phyloP scores from a whole-genome alignment of 176 grass and related monocot genomes.

The Elaeis guineensis region DNA sequence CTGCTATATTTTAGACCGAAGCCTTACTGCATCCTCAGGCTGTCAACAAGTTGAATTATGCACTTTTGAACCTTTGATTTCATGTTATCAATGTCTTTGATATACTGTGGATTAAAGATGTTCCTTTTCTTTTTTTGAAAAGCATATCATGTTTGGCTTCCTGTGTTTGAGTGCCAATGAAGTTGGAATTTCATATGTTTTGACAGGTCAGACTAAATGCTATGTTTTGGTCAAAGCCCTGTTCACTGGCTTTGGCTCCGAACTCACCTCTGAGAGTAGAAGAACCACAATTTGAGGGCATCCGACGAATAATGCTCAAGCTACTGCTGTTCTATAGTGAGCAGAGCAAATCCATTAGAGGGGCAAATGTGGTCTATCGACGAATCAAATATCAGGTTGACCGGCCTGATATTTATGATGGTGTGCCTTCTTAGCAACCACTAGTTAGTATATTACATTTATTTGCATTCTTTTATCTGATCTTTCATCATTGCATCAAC shows the following conservation, averaged over 20 bases:
- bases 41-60: no score
- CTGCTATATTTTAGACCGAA: no score
- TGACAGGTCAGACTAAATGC: slow-evolving; percentile 67
- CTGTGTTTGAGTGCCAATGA: no score
- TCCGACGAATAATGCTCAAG: slow-evolving; percentile 62
- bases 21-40: no score
- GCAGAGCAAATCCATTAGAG: slow-evolving; percentile 93
- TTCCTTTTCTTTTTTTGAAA: no score
- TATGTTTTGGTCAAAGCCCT: slow-evolving; percentile 89
- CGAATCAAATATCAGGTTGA: slow-evolving; percentile 85
- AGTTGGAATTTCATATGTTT: not conserved
- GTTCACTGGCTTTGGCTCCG: slow-evolving; percentile 67
- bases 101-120: no score
- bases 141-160: no score
- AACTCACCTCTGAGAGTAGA: slow-evolving; percentile 67
- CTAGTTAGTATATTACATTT: slow-evolving; percentile 1
- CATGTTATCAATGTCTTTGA: no score
- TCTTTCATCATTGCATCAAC: not conserved
- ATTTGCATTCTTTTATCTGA: not conserved
- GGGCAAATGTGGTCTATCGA: slow-evolving; percentile 76
- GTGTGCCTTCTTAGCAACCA: slow-evolving; percentile 27
- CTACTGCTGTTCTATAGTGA: slow-evolving; percentile 91
- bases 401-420: slow-evolving; percentile 73
- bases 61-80: no score
- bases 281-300: slow-evolving; percentile 65